Evolutionary conservation across 73 alveolate species (phyloP), one percentile per base, ranked within the genome.

Genomic region (Stentor roeselii): DNA sequence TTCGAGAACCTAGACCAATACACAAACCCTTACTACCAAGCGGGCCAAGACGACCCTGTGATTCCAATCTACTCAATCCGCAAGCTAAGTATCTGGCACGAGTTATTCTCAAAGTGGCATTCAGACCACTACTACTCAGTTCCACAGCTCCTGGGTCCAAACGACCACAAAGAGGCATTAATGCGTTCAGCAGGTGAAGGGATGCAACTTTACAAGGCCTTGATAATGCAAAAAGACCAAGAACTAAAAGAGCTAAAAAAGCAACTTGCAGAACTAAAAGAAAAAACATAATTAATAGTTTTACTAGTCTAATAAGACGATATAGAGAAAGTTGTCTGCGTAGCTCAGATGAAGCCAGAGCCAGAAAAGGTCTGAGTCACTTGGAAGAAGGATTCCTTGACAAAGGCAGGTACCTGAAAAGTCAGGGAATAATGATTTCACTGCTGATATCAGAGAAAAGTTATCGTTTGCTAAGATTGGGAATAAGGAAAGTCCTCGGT

Each of bases 21-120:
- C 2, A 76, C 60, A 14, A 76, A 76, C 74, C 84, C 84, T 1
- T 76, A 39, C 39, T 76, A 76, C 59, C 74, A 76, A 67, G 60
- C 60, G 21, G 84, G 84, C 30, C 74, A 76, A 39, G 60, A 39
- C 14, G 84, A 76, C 14, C n/a, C 60, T 15, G n/a, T 76, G 21
- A n/a, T 31, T 34, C 75, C 84, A 36, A 27, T n/a, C 34, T 39
- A 0, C 39, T 76, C 84, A 14, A 15, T 35, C 1, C 32, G 84
- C 1, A 76, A 35, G 74, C 60, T 76, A 0, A 34, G 14, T 6
- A 39, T 76, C 6, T 76, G 84, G 74, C 60, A 41, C 39, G 84
- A 76, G 37, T 32, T 67, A 40, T 2, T 67, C 1, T 67, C 80
- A 67, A 36, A 67, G 80, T 67, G 80, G 42, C 80, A 30, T 36